Evolutionary conservation across 768 basidiomycete genomes (phyloP).

Genomic region (Phanerodontia chrysosporium): DNA sequence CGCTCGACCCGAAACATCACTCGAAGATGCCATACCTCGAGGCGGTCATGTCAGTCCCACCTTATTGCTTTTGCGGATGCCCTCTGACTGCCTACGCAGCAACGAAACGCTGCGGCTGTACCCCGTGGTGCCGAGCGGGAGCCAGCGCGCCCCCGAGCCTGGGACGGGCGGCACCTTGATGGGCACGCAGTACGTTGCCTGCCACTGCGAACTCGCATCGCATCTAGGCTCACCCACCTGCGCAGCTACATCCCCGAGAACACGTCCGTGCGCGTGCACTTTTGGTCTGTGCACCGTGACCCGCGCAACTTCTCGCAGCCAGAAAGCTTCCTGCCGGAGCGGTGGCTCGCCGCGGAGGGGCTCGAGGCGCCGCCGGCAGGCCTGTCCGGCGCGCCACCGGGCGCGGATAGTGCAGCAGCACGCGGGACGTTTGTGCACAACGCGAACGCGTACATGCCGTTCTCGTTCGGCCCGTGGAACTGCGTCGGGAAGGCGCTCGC

Average conservation of each 20-base stretch:
- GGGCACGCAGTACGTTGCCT: constrained; percentile 4
- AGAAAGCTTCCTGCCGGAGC: constrained; percentile 37
- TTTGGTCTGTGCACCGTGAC: constrained; percentile 40
- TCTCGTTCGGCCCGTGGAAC: constrained; percentile 45
- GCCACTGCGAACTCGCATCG: background rate
- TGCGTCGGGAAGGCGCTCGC: constrained; percentile 47
- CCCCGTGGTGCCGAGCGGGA: constrained; percentile 36
- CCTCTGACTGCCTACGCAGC: constrained; percentile 21
- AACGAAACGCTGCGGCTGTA: constrained; percentile 42
- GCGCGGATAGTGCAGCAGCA: background rate
- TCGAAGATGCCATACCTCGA: constrained; percentile 21
- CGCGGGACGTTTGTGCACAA: constrained; percentile 21
- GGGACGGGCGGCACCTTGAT: constrained; percentile 16
- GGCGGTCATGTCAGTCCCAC: constrained; percentile 18
- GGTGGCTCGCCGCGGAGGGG: constrained; percentile 31
- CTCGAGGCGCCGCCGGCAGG: background rate
- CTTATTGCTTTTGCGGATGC: background rate
- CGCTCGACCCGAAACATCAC: constrained; percentile 10
- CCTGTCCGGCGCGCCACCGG: background rate
- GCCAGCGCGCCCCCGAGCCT: constrained; percentile 31
- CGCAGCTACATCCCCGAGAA: constrained; percentile 17
- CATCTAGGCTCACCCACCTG: background rate
- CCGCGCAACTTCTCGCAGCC: constrained; percentile 39
- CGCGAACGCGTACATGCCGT: constrained; percentile 35
- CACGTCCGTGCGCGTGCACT: constrained; percentile 24